phyloP scores from a whole-genome alignment of 164 flowering plant species.

The Dillenia turbinata region DNA sequence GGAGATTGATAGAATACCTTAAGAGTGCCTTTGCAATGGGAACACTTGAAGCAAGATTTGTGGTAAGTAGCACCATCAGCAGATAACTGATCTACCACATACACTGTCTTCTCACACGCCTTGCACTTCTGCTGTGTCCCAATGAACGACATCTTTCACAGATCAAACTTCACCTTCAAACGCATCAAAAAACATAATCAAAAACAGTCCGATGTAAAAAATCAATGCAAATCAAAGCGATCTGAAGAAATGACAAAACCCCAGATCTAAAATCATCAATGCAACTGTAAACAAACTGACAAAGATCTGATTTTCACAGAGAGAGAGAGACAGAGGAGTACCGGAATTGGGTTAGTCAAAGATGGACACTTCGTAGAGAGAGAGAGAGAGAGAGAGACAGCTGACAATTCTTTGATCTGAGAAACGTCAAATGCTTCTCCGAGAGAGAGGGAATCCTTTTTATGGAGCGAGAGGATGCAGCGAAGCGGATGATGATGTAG shows the following conservation, averaged over 20 bases:
- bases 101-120: slow-evolving; percentile 92
- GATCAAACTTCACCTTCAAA: slow-evolving; percentile 20
- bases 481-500: slow-evolving; percentile 13
- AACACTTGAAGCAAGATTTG: slow-evolving; percentile 90
- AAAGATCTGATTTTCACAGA: background rate
- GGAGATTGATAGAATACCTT: slow-evolving; percentile 35
- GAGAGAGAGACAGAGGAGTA: background rate
- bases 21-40: slow-evolving; percentile 90
- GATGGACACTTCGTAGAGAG: background rate
- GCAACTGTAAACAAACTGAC: background rate
- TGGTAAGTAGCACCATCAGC: slow-evolving; percentile 94
- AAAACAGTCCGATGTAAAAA: background rate
- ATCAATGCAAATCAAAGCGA: background rate
- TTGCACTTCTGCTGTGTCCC: slow-evolving; percentile 97
- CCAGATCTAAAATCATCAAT: background rate
- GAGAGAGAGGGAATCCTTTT: slow-evolving; percentile 1
- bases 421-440: background rate
- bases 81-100: slow-evolving; percentile 74
- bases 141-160: slow-evolving; percentile 53
- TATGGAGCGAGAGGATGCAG: slow-evolving; percentile 16
- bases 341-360: background rate
- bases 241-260: background rate
- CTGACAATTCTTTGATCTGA: background rate
- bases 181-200: background rate
- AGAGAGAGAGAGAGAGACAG: background rate